Percentiles rank a stretch among this genome's conserved stretches.
Conservation (phyloP, 2,329 filamentous ascomycete genomes). For the Ceratocystiopsis sp. region DNA sequence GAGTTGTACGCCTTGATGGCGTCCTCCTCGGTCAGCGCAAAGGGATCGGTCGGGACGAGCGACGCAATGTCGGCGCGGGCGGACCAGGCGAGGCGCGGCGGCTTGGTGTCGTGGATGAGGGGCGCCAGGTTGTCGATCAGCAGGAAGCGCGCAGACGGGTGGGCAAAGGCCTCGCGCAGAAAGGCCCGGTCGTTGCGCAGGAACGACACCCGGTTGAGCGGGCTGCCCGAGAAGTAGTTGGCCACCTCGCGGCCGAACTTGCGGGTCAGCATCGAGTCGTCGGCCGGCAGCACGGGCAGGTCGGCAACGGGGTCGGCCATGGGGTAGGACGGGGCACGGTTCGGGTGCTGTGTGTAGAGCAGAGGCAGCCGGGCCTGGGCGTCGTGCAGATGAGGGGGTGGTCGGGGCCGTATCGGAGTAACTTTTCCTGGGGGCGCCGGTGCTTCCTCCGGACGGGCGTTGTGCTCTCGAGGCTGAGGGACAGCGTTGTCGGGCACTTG, state of each 20-base stretch:
- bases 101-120: slow-evolving; percentile 32
- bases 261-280: slow-evolving; percentile 51
- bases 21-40: slow-evolving; percentile 54
- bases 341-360: no score
- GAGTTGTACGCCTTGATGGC: slow-evolving; percentile 61
- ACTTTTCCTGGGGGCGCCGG: background rate
- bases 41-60: slow-evolving; percentile 57
- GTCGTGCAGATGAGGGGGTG: background rate
- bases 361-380: no score
- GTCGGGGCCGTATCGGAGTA: background rate
- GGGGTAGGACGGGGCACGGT: background rate
- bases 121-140: slow-evolving; percentile 66
- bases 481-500: no score
- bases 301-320: slow-evolving; percentile 1
- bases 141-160: slow-evolving; percentile 54
- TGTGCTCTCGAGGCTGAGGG: no score
- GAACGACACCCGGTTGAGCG: slow-evolving; percentile 64
- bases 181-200: slow-evolving; percentile 56
- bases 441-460: no score
- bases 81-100: slow-evolving; percentile 44
- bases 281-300: slow-evolving; percentile 28
- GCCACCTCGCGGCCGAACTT: slow-evolving; percentile 66
- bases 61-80: slow-evolving; percentile 50
- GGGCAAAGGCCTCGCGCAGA: slow-evolving; percentile 47
- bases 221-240: slow-evolving; percentile 72